Evolutionary conservation across 1,139 yeast genomes (phyloP).

Genomic region (Groenewaldozyma auringiensis): DNA sequence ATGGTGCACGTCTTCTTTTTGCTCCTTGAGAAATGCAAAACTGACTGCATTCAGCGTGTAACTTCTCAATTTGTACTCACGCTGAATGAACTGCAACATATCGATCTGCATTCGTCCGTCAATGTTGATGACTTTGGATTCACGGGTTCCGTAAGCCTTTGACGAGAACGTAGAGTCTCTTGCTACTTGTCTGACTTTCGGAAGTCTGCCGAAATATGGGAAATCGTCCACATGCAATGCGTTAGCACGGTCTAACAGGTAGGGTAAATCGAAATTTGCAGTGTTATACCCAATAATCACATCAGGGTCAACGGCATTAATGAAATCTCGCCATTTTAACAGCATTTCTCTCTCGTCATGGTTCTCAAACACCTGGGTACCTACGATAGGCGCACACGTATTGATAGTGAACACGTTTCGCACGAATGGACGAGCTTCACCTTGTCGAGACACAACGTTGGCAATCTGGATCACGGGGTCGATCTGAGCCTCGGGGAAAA

Average conservation of each 20-base stretch:
- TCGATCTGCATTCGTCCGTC: slow-evolving; percentile 97
- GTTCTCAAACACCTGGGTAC: slow-evolving; percentile 79
- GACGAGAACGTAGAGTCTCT: slow-evolving; percentile 83
- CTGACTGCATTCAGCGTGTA: slow-evolving; percentile 94
- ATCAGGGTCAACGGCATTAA: slow-evolving; percentile 83
- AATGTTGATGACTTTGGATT: slow-evolving; percentile 81
- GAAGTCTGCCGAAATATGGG: slow-evolving; percentile 81
- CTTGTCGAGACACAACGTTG: slow-evolving; percentile 78
- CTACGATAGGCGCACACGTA: slow-evolving; percentile 88
- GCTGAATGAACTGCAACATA: slow-evolving; percentile 81
- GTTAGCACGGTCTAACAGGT: slow-evolving; percentile 76
- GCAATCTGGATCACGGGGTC: slow-evolving; percentile 98
- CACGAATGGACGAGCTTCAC: slow-evolving; percentile 76
- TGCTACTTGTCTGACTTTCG: slow-evolving; percentile 60
- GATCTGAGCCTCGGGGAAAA: slow-evolving; percentile 88
- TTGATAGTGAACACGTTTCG: slow-evolving; percentile 91
- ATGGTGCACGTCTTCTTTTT: slow-evolving; percentile 97
- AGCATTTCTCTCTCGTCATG: slow-evolving; percentile 76
- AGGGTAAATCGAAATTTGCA: slow-evolving; percentile 92
- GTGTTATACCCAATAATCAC: slow-evolving; percentile 95
- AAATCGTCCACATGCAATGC: slow-evolving; percentile 61
- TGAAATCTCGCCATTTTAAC: slow-evolving; percentile 75
- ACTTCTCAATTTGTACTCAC: slow-evolving; percentile 91
- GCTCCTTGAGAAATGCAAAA: slow-evolving; percentile 89
- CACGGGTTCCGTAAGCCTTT: slow-evolving; percentile 94